Evolutionary conservation across 345 rosid species (phyloP).

Genomic region (Populus davidiana): DNA sequence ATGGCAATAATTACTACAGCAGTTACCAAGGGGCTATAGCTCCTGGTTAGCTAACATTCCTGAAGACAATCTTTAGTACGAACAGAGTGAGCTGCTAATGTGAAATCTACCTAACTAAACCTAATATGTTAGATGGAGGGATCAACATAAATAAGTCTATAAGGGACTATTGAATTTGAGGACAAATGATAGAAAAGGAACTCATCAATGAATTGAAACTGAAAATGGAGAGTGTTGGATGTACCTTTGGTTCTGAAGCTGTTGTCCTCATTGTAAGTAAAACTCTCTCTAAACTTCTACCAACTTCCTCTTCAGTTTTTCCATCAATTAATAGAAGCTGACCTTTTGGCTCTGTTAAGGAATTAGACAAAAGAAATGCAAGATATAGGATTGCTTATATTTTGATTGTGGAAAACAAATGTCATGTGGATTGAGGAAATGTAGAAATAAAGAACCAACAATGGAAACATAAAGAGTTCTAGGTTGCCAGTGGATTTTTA

Average conservation of each 20-base stretch:
- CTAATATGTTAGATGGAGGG: too few species aligned
- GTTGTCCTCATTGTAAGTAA: conserved; percentile 93
- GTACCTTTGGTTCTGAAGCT: conserved; percentile 88
- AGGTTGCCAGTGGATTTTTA: background rate
- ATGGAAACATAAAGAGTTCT: background rate
- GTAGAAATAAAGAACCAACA: background rate
- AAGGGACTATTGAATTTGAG: too few species aligned
- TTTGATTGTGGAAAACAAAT: background rate
- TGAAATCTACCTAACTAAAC: too few species aligned
- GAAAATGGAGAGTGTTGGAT: background rate
- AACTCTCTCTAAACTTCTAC: conserved; percentile 86
- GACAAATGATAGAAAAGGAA: conserved; percentile 7
- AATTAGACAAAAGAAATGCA: background rate
- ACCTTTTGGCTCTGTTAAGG: conserved; percentile 80
- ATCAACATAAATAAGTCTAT: too few species aligned
- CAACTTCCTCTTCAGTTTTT: conserved; percentile 82
- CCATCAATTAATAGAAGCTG: conserved; percentile 95
- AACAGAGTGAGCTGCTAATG: too few species aligned
- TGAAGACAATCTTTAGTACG: too few species aligned
- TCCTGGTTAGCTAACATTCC: background rate
- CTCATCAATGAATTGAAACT: background rate
- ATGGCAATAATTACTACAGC: background rate
- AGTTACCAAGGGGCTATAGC: background rate
- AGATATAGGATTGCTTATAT: background rate
- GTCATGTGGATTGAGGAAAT: background rate